These are phyloP conservation scores for Yamadazyma siamensis DNA, from an alignment of 1,139 yeast genomes.

Conservation along the genomic window DNA sequence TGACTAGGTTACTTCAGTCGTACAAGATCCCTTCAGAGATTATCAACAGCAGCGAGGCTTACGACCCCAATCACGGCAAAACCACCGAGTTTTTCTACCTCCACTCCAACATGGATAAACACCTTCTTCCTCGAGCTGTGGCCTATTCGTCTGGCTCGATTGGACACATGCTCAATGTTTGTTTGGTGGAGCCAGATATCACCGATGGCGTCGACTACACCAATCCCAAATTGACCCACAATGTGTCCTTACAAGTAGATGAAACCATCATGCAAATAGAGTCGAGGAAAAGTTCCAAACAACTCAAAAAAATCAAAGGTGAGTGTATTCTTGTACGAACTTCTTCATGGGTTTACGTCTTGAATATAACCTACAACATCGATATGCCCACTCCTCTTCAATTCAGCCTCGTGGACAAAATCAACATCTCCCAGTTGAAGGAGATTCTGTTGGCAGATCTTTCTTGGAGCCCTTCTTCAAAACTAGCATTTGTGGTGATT, in stretches of 20 bases:
- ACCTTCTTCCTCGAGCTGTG: constrained; percentile 21
- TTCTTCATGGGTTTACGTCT: constrained; percentile 20
- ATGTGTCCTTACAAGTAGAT: constrained; percentile 17
- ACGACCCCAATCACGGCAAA: constrained; percentile 37
- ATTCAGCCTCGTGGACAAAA: constrained; percentile 22
- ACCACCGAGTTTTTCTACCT: constrained; percentile 21
- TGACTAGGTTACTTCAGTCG: constrained; percentile 6
- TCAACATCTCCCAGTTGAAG: constrained; percentile 18
- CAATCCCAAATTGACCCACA: constrained; percentile 18
- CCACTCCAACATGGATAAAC: constrained; percentile 12
- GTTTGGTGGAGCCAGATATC: constrained; percentile 7
- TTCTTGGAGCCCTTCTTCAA: constrained; percentile 39
- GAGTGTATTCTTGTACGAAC: constrained; percentile 26
- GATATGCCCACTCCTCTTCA: constrained; percentile 8
- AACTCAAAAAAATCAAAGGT: constrained; percentile 12
- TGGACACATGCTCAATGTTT: constrained; percentile 18
- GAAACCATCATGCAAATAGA: constrained; percentile 42
- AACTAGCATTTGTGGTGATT: constrained; percentile 36
- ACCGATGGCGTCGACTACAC: constrained; percentile 9
- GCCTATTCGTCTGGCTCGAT: constrained; percentile 34
- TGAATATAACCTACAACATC: constrained; percentile 12
- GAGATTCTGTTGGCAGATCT: constrained; percentile 45
- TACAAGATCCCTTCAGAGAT: constrained; percentile 6
- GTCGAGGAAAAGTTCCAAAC: constrained; percentile 14
- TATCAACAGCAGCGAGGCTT: constrained; percentile 17